Evolutionary conservation across 106 monocot genomes (phyloP), one percentile per base, ranked within the genome.

Genomic region (Chionographis japonica): DNA sequence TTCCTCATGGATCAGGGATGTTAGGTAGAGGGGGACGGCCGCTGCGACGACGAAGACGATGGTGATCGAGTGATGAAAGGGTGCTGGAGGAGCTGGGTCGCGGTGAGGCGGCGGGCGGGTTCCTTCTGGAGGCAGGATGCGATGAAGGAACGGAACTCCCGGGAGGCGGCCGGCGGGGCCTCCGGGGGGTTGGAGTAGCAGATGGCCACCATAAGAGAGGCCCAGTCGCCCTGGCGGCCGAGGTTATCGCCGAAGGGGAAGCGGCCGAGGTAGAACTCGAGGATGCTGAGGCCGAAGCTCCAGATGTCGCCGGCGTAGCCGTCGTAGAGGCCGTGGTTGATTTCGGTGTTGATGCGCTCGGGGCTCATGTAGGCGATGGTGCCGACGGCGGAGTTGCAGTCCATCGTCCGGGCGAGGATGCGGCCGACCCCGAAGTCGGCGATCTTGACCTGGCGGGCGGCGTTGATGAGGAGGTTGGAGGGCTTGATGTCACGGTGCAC

Each of bases 341-440:
- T 67, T 35, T 91, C 94, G 15, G 94, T 95, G 75, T 95, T 88
- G 68, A 91, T 95, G 51, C 94, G 60, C 72, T 95, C 94, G 19
- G 94, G 94, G 76, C 91, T 91, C 94, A 92, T 92, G 85, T 92
- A 92, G 8, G 94, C 91, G 66, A 95, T 86, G 18, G 94, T 95
- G 40, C 94, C 94, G 12, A 95, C 94, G 17, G 90, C 71, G 56
- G 94, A 95, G 71, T 95, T 85, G 77, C 94, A 95, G 63, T 95
- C 94, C 88, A 95, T 84, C 65, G 94, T 91, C 74, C 84, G 91
- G 4, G 85, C 83, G 50, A 95, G 83, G 74, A 95, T 91, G 16
- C 88, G 73, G 3, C 85, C 69, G n/a, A 95, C 94, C 38, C 91
- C 91, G 60, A 95, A 95, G 68, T 95, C 94, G 17, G 94, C 94